Evolutionary conservation across 164 flowering plant genomes (phyloP).

Genomic region (Umbilicus rupestris): DNA sequence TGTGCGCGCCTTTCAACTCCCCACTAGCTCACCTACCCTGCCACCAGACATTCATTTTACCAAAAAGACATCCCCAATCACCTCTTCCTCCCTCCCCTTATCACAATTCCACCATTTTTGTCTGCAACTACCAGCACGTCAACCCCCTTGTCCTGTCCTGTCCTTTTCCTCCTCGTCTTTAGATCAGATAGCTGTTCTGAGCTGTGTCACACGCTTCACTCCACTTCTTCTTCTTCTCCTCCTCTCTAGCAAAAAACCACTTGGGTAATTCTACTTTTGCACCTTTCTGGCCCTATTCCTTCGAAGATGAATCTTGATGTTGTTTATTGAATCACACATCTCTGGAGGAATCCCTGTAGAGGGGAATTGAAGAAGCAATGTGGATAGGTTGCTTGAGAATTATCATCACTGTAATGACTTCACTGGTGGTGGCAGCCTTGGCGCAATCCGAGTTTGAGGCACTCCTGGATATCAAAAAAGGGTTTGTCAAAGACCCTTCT

Average conservation of each 20-base stretch:
- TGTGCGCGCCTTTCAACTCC: too few species aligned
- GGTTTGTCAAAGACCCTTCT: slow-evolving; percentile 34
- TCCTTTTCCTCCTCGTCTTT: not conserved
- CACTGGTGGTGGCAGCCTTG: slow-evolving; percentile 8
- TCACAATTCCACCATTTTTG: too few species aligned
- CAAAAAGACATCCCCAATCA: too few species aligned
- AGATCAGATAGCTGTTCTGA: not conserved
- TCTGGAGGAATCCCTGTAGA: not conserved
- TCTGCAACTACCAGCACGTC: too few species aligned
- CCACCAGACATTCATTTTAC: too few species aligned
- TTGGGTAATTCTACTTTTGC: not conserved
- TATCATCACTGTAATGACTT: not conserved
- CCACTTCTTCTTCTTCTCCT: not conserved
- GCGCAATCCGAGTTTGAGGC: slow-evolving; percentile 47
- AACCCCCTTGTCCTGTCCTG: not conserved
- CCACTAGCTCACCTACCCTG: too few species aligned
- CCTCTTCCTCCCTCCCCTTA: too few species aligned
- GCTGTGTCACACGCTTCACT: not conserved
- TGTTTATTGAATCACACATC: not conserved
- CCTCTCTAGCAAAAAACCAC: not conserved
- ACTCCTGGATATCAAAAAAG: slow-evolving; percentile 50
- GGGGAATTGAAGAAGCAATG: not conserved
- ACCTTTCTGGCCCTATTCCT: too few species aligned
- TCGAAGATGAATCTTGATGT: not conserved
- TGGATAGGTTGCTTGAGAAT: not conserved